Base-by-base conservation (phyloP, 345 rosid species). In the Gossypium bickii region DNA sequence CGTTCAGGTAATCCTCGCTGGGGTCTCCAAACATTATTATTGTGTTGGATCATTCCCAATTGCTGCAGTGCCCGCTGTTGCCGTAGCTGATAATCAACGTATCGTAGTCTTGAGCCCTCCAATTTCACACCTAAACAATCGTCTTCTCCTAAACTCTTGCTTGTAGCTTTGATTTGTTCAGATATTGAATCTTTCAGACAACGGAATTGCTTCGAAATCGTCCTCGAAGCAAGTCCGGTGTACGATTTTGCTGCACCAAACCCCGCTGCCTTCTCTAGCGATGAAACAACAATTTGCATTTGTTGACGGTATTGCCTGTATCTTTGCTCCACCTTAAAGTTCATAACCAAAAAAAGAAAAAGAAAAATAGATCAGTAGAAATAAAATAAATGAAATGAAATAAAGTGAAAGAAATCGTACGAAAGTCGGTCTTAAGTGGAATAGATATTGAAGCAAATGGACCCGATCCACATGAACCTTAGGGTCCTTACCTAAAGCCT, bases 1-100 rank as follows among this genome's bases (percentile, higher is more conserved):
- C 90, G 82, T 75, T 92, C 93, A 0, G 97, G 97, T 80, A 92
- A 81, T 12, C 93, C 97, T 79, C 93, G 75, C 78, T 90, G 97
- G 8, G 93, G 89, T 66, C 97, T 84, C 95, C 95, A 90, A 65
- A 86, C 89, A 69, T 88, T 84, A 48, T 13, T 48, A 48, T 48
- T 48, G 77, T 85, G 83, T 43, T 84, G 90, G 71, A 82, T 76
- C 85, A 88, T 78, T 45, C 87, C 91, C 52, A 89, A 58, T 62
- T 88, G 93, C 12, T 85, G 92, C 24, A 87, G 79, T 12, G 84
- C 85, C n/a, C 85, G 71, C 59, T 86, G 88, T 65, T 85, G 92
- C 2, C 86, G 85, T 44, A 86, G 71, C 67, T 88, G 89, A 60
- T 83, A 85, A 56, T 88, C 92, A 7, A 85, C 82, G 58, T 67